Evolutionary conservation across 345 rosid species (phyloP), one percentile per base, ranked within the genome.

Genomic region (Conringia planisiliqua): DNA sequence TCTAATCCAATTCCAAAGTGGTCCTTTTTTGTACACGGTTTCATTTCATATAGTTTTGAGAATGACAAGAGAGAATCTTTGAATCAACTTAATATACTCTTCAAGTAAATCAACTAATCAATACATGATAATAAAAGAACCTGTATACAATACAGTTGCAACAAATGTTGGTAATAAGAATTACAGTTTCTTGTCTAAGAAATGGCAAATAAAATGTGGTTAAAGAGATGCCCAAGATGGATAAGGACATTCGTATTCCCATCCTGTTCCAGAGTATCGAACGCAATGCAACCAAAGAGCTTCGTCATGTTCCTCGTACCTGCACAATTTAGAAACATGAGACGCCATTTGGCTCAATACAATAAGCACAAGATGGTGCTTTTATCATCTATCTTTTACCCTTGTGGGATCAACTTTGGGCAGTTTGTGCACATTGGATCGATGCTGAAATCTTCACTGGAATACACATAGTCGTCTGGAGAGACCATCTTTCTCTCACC

Each of bases 391-490:
- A 6, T 18, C 7, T 24, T 46, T 79, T 77, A 87, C 97, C 98
- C 98, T 82, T 87, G 85, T 12, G 96, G 98, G 63, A 82, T 87
- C 79, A 89, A 77, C 76, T 85, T 73, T 24, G 98, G 91, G 82
- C 92, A 87, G 74, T 87, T 88, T 12, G 90, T 86, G 77, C 96
- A 90, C 89, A 90, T 64, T 44, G 96, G 94, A 83, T 92, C 97
- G n/a, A 82, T 82, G 82, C 77, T 80, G 74, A 86, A 90, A 80
- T 86, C 92, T 70, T 85, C 82, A 72, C 66, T 38, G 5, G 76
- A 71, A 65, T 78, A 80, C 75, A 80, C 84, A 29, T 58, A 65
- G 61, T 77, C 74, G 2, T 81, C 38, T 20, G 71, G 71, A 43
- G 70, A 55, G 35, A 65, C 52, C 51, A 68, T 48, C 50, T 51